These are phyloP conservation scores for Picea glauca DNA, from an alignment of 75 land plant species.

Conservation along the genomic window DNA sequence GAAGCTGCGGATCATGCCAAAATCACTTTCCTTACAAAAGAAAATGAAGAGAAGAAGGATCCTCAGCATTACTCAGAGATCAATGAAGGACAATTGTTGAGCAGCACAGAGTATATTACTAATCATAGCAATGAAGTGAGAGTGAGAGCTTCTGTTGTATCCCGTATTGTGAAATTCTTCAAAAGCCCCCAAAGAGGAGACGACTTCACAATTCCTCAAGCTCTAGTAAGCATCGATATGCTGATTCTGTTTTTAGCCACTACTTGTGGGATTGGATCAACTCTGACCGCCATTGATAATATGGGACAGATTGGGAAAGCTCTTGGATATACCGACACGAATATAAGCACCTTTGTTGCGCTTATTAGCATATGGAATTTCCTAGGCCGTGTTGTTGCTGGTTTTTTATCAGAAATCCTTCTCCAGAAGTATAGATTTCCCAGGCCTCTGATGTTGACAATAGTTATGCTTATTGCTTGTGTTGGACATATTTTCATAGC, in stretches of 20 bases:
- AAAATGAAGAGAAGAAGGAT: no score
- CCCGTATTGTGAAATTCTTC: background rate
- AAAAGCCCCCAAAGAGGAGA: constrained; percentile 46
- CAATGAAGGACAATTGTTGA: no score
- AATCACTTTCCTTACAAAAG: no score
- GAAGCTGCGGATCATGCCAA: no score
- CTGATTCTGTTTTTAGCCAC: constrained; percentile 35
- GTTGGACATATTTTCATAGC: constrained; percentile 40
- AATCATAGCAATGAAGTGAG: no score
- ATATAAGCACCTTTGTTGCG: constrained; percentile 43
- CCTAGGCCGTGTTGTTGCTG: constrained; percentile 45
- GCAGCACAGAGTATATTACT: no score
- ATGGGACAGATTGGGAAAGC: constrained; percentile 68
- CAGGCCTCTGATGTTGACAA: constrained; percentile 14
- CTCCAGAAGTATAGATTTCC: constrained; percentile 28
- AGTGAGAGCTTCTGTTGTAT: background rate
- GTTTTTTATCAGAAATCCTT: constrained; percentile 48
- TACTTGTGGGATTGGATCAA: constrained; percentile 56
- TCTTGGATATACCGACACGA: constrained; percentile 35
- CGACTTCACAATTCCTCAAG: constrained; percentile 62
- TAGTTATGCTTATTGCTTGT: constrained; percentile 14
- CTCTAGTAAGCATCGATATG: constrained; percentile 58
- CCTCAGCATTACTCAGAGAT: no score
- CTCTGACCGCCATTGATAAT: constrained; percentile 67
- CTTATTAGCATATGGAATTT: constrained; percentile 73